Base-by-base conservation (phyloP, 495 filamentous ascomycete genomes). In the Halenospora varia region DNA sequence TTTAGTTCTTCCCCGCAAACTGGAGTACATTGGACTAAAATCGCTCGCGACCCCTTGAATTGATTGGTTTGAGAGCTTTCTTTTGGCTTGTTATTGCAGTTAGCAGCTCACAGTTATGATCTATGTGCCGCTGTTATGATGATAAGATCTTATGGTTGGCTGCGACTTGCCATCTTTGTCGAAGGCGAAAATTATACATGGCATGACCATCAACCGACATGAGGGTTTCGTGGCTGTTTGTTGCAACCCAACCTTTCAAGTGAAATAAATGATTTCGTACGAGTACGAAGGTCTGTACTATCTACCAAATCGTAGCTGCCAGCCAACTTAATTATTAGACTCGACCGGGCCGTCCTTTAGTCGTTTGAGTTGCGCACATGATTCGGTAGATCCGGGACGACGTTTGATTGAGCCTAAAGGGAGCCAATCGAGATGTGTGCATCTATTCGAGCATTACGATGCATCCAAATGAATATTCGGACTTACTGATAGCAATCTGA, bases 361-460 rank as follows among this genome's bases (percentile, higher is more conserved):
- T 15, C 4, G 42, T 49, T 49, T 10, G 40, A 41, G 40, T 22
- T 51, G 29, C 48, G 55, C 58, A 61, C 52, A 61, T 61, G 58
- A 53, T 48, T 44, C 52, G 52, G 52, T 24, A 51, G 29, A 51
- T 29, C 49, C 58, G 58, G 47, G 45, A 46, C 51, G n/a, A 1
- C 8, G n/a, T 13, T 3, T 22, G 11, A 61, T 56, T 61, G 10
- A 25, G 58, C 45, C 52, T 51, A 56, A 61, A 56, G 15, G 19
- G 42, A n/a, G 22, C n/a, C 53, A n/a, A 51, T 17, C 46, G 26
- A 11, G 17, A 19, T 13, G 18, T 19, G 17, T 18, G 10, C 24
- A 46, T 51, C 18, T 56, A 61, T 55, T 51, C 55, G n/a, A n/a
- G n/a, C n/a, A n/a, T n/a, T n/a, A n/a, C n/a, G 55, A 58, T 49